phyloP scores from a whole-genome alignment of 1,284 basidiomycete species.

The Puccinia coronata region DNA sequence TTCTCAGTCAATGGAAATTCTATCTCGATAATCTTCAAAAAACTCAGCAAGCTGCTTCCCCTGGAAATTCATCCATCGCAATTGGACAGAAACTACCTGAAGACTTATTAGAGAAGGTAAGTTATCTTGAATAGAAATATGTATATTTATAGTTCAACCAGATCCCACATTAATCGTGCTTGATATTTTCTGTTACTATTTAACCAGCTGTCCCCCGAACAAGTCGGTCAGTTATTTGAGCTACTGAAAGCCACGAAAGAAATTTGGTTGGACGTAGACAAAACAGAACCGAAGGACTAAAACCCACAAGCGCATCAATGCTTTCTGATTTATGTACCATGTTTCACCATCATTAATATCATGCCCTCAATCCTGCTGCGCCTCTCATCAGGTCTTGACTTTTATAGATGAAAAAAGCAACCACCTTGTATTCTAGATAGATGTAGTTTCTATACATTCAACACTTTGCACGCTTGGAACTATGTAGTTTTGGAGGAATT shows the following conservation, averaged over 20 bases:
- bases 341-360: too few species aligned
- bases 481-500: too few species aligned
- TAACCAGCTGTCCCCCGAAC: slow-evolving; percentile 56
- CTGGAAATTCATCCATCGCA: slow-evolving; percentile 28
- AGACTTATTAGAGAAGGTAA: slow-evolving; percentile 50
- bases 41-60: slow-evolving; percentile 40
- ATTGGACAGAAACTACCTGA: slow-evolving; percentile 54
- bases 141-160: too few species aligned
- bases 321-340: background rate
- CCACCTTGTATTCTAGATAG: too few species aligned
- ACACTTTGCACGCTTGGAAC: too few species aligned
- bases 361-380: too few species aligned
- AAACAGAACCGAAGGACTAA: background rate
- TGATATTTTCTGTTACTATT: background rate
- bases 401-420: too few species aligned
- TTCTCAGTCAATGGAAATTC: slow-evolving; percentile 58
- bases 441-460: too few species aligned
- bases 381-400: too few species aligned
- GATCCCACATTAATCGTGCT: background rate
- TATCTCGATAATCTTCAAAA: slow-evolving; percentile 57
- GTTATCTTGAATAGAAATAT: background rate
- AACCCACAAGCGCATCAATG: background rate
- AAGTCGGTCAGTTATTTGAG: slow-evolving; percentile 59
- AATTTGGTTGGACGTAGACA: slow-evolving; percentile 42
- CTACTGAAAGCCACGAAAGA: slow-evolving; percentile 51